Evolutionary conservation across 169 alveolate genomes (phyloP).

Genomic region (Plasmodium blacklocki): DNA sequence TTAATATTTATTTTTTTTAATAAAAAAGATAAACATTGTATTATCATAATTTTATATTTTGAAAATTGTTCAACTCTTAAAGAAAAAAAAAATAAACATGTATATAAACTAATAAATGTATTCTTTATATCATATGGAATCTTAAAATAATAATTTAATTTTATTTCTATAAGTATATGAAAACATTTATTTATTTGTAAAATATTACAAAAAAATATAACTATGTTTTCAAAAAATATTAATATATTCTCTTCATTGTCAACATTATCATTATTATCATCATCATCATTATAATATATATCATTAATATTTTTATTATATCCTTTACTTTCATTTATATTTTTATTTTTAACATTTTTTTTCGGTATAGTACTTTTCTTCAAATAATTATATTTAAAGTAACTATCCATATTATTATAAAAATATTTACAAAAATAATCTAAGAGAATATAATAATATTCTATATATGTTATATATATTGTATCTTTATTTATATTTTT

Average conservation of each 20-base stretch:
- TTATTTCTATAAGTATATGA: constrained; percentile 48
- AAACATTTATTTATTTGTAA: constrained; percentile 66
- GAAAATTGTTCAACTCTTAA: constrained; percentile 16
- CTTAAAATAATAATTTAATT: constrained; percentile 38
- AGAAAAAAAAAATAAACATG: constrained; percentile 40
- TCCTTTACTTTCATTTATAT: too few species aligned
- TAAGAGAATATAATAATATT: constrained; percentile 47
- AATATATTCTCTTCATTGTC: constrained; percentile 2
- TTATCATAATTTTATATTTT: not conserved
- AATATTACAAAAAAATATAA: constrained; percentile 50
- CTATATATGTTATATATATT: constrained; percentile 46
- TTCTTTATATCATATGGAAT: constrained; percentile 31
- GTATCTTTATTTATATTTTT: constrained; percentile 12
- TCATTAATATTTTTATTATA: not conserved
- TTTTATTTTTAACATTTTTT: too few species aligned
- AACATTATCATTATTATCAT: not conserved
- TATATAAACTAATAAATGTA: constrained; percentile 50
- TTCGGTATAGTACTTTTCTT: too few species aligned
- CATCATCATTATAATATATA: not conserved
- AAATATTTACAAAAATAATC: constrained; percentile 51
- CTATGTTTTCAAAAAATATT: constrained; percentile 21
- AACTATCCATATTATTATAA: constrained; percentile 3
- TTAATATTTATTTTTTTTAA: constrained; percentile 44
- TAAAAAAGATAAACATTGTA: constrained; percentile 17
- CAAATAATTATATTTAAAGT: too few species aligned